Evolutionary conservation across 139 green algal species (phyloP), one percentile per base, ranked within the genome.

Genomic region (Chlorella sp.): DNA sequence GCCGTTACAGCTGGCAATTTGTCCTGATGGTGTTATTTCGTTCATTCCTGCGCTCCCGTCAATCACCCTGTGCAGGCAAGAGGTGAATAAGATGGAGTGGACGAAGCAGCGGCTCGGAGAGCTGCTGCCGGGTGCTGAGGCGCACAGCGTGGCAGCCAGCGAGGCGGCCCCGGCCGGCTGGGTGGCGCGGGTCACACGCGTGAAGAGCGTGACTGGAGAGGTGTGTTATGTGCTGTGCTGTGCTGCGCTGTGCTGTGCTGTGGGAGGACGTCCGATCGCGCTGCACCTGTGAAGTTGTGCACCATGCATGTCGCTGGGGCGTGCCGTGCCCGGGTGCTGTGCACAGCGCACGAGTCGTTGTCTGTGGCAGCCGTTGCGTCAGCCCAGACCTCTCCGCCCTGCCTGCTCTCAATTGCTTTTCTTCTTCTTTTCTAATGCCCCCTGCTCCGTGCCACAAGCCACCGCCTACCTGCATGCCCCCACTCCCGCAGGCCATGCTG

Each of bases 81-180:
- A 95, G 76, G 90, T 93, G 75, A 94, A 94, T 73, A 77, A 83
- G 64, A 75, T 94, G 48, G 79, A 80, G 1, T 96, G 92, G 93
- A 88, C 56, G 19, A 91, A 87, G 76, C 54, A 93, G 43, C 85
- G 88, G 19, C 86, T 97, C 20, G 43, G 81, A 43, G 89, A 94
- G 67, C 87, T 97, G 64, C 75, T 96, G 67, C 82, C 72, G 14
- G 80, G 62, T 2, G 19, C 73, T 6, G 68, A 56, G 67, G 65
- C 38, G 8, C 6, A 28, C 22, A 46, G 30, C 30, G 56, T 17
- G 41, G 51, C 26, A 9, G 38, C 14, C 48, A 34, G 38, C 30
- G 51, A 60, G 67, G 19, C 54, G n/a, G 24, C 32, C 58, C 14
- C 38, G 19, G 26, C 26, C 9, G 48, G 48, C 19, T 65, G 48